phyloP scores from a whole-genome alignment of 2,329 filamentous ascomycete genomes.

The Xylaria hypoxylon region DNA sequence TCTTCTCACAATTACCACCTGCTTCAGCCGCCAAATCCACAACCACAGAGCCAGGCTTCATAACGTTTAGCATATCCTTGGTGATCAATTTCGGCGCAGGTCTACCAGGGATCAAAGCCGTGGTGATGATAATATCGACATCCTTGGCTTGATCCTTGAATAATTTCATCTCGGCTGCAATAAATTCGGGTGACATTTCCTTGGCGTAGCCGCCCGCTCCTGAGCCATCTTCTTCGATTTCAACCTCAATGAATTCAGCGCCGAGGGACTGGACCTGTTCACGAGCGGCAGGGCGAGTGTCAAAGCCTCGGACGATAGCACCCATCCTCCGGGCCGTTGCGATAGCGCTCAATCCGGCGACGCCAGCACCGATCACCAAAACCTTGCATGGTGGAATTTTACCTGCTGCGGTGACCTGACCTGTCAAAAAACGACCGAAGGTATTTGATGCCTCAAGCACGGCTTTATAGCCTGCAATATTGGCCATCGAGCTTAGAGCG shows the following conservation, averaged over 20 bases:
- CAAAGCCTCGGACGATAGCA: slow-evolving; percentile 89
- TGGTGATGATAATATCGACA: slow-evolving; percentile 93
- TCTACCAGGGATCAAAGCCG: slow-evolving; percentile 87
- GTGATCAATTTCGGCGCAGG: slow-evolving; percentile 87
- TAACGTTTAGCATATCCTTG: slow-evolving; percentile 80
- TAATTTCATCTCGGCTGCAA: slow-evolving; percentile 91
- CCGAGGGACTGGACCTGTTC: slow-evolving; percentile 93
- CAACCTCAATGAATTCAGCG: slow-evolving; percentile 90
- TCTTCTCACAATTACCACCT: slow-evolving; percentile 88
- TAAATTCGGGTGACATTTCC: slow-evolving; percentile 94
- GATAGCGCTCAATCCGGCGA: slow-evolving; percentile 89
- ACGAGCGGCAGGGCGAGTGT: slow-evolving; percentile 86
- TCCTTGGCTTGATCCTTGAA: slow-evolving; percentile 89
- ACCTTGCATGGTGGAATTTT: slow-evolving; percentile 93
- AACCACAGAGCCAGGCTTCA: slow-evolving; percentile 90
- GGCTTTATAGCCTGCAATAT: slow-evolving; percentile 93
- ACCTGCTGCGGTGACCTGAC: slow-evolving; percentile 89
- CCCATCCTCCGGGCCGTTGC: slow-evolving; percentile 87
- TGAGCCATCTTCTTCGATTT: slow-evolving; percentile 84
- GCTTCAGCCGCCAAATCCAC: slow-evolving; percentile 90
- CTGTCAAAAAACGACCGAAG: slow-evolving; percentile 88
- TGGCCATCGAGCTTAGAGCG: slow-evolving; percentile 91
- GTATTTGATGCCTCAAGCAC: slow-evolving; percentile 90
- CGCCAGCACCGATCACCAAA: slow-evolving; percentile 88
- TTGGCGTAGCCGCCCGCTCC: slow-evolving; percentile 91